Evolutionary conservation across 1,284 basidiomycete species (phyloP).

Genomic region (Phylloboletellus chloephorus): DNA sequence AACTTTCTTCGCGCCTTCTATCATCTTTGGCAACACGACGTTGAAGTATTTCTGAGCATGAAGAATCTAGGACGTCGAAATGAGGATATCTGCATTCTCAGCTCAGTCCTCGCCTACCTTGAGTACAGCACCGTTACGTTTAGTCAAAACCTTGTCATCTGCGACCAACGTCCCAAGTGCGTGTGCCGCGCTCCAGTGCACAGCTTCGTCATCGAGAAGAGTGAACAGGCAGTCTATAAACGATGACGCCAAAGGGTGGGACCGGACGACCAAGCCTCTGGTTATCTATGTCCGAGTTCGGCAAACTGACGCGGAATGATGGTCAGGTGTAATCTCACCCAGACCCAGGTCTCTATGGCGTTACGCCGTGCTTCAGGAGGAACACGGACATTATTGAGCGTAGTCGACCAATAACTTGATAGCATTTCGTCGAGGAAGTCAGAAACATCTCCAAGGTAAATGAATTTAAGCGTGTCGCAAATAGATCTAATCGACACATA

Average conservation of each 20-base stretch:
- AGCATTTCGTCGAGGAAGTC: conserved; percentile 43
- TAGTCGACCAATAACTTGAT: conserved; percentile 42
- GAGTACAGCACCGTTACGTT: conserved; percentile 70
- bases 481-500: conserved; percentile 24
- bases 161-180: conserved; percentile 64
- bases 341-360: conserved; percentile 62
- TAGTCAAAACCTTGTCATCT: conserved; percentile 60
- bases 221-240: conserved; percentile 66
- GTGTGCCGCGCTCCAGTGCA: conserved; percentile 68
- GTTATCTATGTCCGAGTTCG: conserved; percentile 48
- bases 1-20: conserved; percentile 51
- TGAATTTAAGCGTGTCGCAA: neutral
- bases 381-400: conserved; percentile 35
- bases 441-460: conserved; percentile 38
- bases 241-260: conserved; percentile 52
- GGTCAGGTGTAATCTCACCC: conserved; percentile 42
- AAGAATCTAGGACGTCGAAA: conserved; percentile 53
- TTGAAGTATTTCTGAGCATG: conserved; percentile 84
- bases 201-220: conserved; percentile 55
- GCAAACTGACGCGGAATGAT: conserved; percentile 11
- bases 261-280: conserved; percentile 74
- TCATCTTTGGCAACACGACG: conserved; percentile 67
- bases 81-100: conserved; percentile 2
- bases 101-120: conserved; percentile 45
- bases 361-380: conserved; percentile 41